Base-by-base conservation (phyloP, 768 basidiomycete genomes). In the Mycena pura region DNA sequence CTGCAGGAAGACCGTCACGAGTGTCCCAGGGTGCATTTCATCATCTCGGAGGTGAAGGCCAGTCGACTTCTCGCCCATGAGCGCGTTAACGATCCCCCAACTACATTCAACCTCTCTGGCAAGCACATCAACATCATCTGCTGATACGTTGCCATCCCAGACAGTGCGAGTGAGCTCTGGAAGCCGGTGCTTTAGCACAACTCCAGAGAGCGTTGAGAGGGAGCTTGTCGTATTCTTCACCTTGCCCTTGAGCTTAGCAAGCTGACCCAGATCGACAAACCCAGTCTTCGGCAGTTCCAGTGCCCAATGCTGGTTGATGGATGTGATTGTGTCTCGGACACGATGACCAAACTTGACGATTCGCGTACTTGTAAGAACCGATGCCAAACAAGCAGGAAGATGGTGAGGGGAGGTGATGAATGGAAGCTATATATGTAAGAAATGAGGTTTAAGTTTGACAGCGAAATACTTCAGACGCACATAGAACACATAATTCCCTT, bases 321-420 rank as follows among this genome's bases (percentile, higher is more conserved):
- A 21, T 34, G 29, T 22, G 6, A 24, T 36, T 21, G 45, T 7
- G 9, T 21, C 11, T 2, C 13, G 8, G 32, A 64, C 50, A 10
- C 50, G 17, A 31, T 59, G 38, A 2, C 63, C 63, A 43, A 64
- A 31, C 34, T 64, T 64, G 39, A 64, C 15, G 17, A 64, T 64
- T 17, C 41, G 27, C 10, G 43, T 25, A 24, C 49, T 14, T 9
- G 52, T 64, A n/a, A 64, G 52, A 5, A 64, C 24, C 2, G 50
- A 52, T 25, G 29, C 47, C 13, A 63, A 50, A 2, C 27, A n/a
- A 2, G 32, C 49, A 17, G 46, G 51, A 31, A 54, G 45, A 11
- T 38, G 50, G 3, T 25, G 14, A 34, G 43, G 27, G 19, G 10
- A 31, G 28, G 22, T 11, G 10, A 24, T 32, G 22, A 8, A 32